Conservation (phyloP, 768 basidiomycete species). For the Hydnum rufescens region DNA sequence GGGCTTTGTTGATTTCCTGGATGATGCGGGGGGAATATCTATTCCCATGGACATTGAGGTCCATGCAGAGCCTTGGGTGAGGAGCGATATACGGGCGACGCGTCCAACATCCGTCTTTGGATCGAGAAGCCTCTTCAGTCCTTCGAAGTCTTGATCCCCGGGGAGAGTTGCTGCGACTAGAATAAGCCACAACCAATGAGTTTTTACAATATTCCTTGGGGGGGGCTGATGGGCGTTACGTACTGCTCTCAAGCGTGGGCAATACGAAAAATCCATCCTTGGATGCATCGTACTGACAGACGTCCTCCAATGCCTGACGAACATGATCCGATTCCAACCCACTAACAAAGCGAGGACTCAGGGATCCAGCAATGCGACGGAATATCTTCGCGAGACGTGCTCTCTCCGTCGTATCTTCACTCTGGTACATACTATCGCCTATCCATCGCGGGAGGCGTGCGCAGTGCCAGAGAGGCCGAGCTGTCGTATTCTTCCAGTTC, state of each 20-base stretch:
- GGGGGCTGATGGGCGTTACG: slow-evolving; percentile 13
- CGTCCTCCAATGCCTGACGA: slow-evolving; percentile 18
- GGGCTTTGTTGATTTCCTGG: no score
- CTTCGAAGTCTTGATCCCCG: slow-evolving; percentile 5
- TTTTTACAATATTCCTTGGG: no score
- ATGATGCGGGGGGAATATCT: neutral
- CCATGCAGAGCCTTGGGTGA: slow-evolving; percentile 8
- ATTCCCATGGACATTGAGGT: neutral
- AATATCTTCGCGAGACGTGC: neutral
- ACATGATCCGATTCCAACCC: slow-evolving; percentile 16
- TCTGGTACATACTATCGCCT: neutral
- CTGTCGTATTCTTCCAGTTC: neutral
- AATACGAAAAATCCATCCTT: slow-evolving; percentile 19
- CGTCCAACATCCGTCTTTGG: slow-evolving; percentile 16
- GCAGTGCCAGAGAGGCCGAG: neutral
- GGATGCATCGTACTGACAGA: slow-evolving; percentile 19
- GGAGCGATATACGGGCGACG: slow-evolving; percentile 9
- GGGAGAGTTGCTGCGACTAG: neutral
- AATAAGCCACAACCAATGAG: neutral
- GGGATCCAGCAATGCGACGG: neutral
- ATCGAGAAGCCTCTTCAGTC: slow-evolving; percentile 17
- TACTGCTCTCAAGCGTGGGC: slow-evolving; percentile 21
- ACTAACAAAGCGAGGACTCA: neutral
- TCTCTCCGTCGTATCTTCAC: neutral
- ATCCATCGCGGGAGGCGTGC: neutral